These are phyloP conservation scores for Toxicodendron radicans DNA, from an alignment of 345 rosid species.

Conservation along the genomic window DNA sequence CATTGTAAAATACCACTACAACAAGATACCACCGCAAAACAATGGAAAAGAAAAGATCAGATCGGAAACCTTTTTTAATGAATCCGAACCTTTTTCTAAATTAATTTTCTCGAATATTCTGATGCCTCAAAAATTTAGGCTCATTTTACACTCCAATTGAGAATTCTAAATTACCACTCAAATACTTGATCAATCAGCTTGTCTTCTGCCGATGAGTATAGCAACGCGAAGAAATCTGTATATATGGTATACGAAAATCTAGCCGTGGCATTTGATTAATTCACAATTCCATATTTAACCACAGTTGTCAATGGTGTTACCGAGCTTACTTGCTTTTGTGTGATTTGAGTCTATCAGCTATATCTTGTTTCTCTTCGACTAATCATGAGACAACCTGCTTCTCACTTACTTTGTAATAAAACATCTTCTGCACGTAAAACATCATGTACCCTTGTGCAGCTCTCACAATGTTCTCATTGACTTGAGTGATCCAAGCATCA, in stretches of 20 bases:
- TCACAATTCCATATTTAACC: not conserved
- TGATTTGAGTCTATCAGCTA: not conserved
- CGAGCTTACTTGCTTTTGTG: not conserved
- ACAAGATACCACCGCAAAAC: too few species aligned
- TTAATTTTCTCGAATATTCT: conserved; percentile 26
- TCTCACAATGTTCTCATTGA: conserved; percentile 58
- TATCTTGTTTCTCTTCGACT: not conserved
- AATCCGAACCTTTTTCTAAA: conserved; percentile 27
- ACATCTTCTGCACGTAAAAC: conserved; percentile 70
- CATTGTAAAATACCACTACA: too few species aligned
- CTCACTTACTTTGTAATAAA: conserved; percentile 54
- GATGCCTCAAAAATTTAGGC: conserved; percentile 52
- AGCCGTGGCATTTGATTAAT: conserved; percentile 18
- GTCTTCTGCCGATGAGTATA: not conserved
- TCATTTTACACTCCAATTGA: conserved; percentile 21
- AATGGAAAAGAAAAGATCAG: conserved; percentile 16
- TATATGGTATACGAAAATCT: conserved; percentile 19
- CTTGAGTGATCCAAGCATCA: conserved; percentile 65
- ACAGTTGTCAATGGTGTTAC: not conserved
- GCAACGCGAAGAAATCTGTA: conserved; percentile 14
- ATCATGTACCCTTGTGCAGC: conserved; percentile 78
- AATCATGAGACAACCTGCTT: conserved; percentile 30
- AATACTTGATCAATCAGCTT: conserved; percentile 7
- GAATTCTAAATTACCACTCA: conserved; percentile 18
- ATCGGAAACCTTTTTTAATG: conserved; percentile 21